Base-by-base conservation (phyloP, 2,329 filamentous ascomycete species). In the Fusarium sp. region DNA sequence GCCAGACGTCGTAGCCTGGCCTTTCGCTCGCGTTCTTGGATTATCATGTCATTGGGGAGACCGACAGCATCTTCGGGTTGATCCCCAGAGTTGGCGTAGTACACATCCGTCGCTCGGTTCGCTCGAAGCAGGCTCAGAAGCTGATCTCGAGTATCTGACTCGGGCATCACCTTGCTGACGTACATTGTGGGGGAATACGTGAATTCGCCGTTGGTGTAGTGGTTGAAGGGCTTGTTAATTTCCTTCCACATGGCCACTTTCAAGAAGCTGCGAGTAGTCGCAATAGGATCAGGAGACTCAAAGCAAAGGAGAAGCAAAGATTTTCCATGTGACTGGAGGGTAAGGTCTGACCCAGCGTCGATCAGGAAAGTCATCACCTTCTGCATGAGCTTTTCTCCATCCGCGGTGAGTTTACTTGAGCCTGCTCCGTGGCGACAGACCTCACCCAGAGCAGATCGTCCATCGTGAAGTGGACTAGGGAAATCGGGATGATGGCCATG, bases 121-220 rank as follows among this genome's bases (percentile, higher is more conserved):
- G 83, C 82, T 9, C 80, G 81, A 24, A 89, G 81, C 4, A 89
- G 78, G 2, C 73, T 70, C 31, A 88, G 70, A 4, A 89, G 82
- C 39, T 82, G 76, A 1, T 81, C 75, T 9, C 79, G 80, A 15
- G 71, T 58, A 23, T 83, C 81, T 3, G 80, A 79, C 7, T 79
- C 73, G 1, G 78, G 75, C 8, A 88, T 69, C 2, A 87, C 75
- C 42, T 83, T 84, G 35, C 76, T 71, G 21, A 89, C 82, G 74
- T 91, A 92, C 80, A 88, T 89, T 6, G 89, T 88, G 0, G 89
- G 86, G 0, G 89, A 92, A 76, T 90, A 92, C 3, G 85, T 87
- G 69, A 84, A 83, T 8, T 80, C 82, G 24, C 84, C 84, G 41
- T 85, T 80, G 3, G 78, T 85, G 76, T 84, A 88, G 63, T 84